Base-by-base conservation (phyloP, 2,329 filamentous ascomycete species). In the Teratosphaeria pseudoeucalypti region DNA sequence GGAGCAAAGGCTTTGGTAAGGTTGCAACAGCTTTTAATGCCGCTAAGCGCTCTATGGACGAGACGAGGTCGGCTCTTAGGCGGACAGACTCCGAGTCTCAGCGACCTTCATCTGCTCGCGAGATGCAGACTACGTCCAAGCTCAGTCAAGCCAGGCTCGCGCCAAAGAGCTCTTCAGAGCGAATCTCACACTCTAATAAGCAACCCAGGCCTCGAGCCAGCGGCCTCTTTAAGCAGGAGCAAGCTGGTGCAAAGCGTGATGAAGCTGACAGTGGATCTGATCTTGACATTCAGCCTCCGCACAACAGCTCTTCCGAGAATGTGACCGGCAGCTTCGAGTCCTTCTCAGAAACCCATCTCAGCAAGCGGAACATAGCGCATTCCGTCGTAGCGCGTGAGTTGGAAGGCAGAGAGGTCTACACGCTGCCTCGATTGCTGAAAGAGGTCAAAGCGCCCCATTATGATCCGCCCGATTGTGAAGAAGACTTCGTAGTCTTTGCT, bases 401-500 rank as follows among this genome's bases (percentile, higher is more conserved):
- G 14, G 80, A 85, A 6, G 85, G 84, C 37, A 96, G 94, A 73
- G 89, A 88, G 57, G 79, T 87, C 2, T 88, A 91, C 66, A 82
- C 82, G 1, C 81, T 99, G 62, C 89, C 92, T 6, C 88, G 95
- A 64, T 78, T 99, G 4, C 78, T 97, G 11, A 87, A 85, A 66
- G 82, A 83, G 12, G 85, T 99, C 63, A 95, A 92, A 73, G 84
- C 85, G 0, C 94, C 94, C 0, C 82, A 88, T 34, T 99, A 89
- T 71, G 83, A 88, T 39, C 81, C 92, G 0, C 85, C 85, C 2
- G 92, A 95, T 61, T 80, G 91, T 57, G 90, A 96, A 68, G 85
- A 88, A 57, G 92, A 99, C 72, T 88, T 92, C 68, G 90, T 99
- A 7, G 83, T 97, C 1, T 86, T 97, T 68, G 94, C 85, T 9